Conservation (phyloP, 768 basidiomycete genomes). For the Fomitopsis serialis region DNA sequence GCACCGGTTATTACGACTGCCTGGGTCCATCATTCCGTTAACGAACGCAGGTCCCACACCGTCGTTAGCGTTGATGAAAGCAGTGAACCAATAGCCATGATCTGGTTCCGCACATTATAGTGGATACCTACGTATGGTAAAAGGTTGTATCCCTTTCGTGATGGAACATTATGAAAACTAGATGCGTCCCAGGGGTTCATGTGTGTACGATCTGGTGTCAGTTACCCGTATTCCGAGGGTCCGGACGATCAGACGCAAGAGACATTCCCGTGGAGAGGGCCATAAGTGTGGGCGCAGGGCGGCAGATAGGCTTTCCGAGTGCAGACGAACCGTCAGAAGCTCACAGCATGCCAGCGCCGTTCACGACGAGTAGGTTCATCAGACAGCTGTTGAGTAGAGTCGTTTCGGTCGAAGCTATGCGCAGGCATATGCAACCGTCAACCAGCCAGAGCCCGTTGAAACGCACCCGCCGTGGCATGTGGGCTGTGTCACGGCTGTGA, state of each 20-base stretch:
- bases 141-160: background rate
- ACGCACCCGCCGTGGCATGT: background rate
- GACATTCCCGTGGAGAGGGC: background rate
- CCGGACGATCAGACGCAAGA: background rate
- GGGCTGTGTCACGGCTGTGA: background rate
- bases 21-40: slow-evolving; percentile 1
- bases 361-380: background rate
- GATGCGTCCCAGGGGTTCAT: background rate
- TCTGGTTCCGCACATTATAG: slow-evolving; percentile 1
- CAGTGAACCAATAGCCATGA: background rate
- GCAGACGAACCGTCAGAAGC: background rate
- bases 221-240: background rate
- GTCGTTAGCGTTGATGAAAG: background rate
- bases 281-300: background rate
- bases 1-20: slow-evolving; percentile 1
- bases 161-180: background rate
- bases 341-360: background rate
- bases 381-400: background rate
- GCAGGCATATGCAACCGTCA: background rate
- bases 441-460: background rate
- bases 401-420: background rate
- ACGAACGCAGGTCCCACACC: background rate
- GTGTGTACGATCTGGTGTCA: background rate
- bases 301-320: background rate
- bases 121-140: background rate